Evolutionary conservation across 1,139 yeast species (phyloP).

Genomic region (Hanseniaspora gamundiae): DNA sequence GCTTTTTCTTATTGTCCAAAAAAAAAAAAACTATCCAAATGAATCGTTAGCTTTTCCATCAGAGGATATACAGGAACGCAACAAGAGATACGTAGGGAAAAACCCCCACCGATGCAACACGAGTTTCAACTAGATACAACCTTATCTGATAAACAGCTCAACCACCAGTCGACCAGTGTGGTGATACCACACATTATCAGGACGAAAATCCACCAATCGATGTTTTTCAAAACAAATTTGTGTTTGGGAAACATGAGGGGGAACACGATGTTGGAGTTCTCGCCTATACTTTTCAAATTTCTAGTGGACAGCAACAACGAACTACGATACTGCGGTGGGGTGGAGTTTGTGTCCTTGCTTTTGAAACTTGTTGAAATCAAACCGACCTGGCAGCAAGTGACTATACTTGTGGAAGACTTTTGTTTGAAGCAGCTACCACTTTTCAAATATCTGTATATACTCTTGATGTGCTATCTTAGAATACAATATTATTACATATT

Average conservation of each 20-base stretch:
- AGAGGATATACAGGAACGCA: no score
- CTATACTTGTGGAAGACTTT: conserved; percentile 9
- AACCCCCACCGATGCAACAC: conserved; percentile 14
- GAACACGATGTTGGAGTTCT: conserved; percentile 15
- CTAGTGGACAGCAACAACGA: conserved; percentile 16
- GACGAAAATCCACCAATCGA: conserved; percentile 19
- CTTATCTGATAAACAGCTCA: conserved; percentile 20
- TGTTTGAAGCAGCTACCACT: neutral
- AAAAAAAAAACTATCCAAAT: no score
- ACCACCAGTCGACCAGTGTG: conserved; percentile 24
- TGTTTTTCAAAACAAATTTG: conserved; percentile 22
- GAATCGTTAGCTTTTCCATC: no score
- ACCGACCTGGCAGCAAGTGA: conserved; percentile 21
- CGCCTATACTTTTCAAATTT: conserved; percentile 16
- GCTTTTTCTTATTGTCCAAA: no score
- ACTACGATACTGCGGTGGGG: conserved; percentile 19
- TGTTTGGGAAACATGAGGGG: conserved; percentile 18
- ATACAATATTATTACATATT: conserved; percentile 19
- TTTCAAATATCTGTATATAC: conserved; percentile 20
- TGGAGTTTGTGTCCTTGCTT: conserved; percentile 22
- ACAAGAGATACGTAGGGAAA: no score
- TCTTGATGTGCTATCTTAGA: conserved; percentile 20
- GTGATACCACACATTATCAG: conserved; percentile 23
- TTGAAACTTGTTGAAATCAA: conserved; percentile 23
- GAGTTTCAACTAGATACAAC: conserved; percentile 22